Evolutionary conservation across 768 basidiomycete genomes (phyloP), one percentile per base, ranked within the genome.

Genomic region (Boletus huronensis): DNA sequence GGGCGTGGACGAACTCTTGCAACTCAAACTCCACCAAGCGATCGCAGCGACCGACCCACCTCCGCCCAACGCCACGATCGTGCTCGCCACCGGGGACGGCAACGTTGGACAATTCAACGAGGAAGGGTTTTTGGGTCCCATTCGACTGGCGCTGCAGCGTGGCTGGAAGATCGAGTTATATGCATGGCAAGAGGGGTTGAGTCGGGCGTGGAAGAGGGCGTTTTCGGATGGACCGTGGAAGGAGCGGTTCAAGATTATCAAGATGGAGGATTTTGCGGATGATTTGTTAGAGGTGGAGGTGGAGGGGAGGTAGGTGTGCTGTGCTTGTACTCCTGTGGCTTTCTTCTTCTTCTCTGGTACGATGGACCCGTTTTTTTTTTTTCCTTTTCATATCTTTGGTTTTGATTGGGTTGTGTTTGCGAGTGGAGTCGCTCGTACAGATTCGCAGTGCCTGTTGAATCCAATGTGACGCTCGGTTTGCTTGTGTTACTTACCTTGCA

Each of bases 161-260:
- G 95, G 95, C 2, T 98, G 95, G 95, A 80, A 78, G 53, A 93
- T 98, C n/a, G 95, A 98, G 73, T 66, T 98, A 64, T 94, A 93
- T 72, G 89, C 90, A 1, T 98, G 93, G 87, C 87, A 90, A 65
- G 84, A 86, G 44, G 88, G 90, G 2, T 69, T 92, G 55, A 93
- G 91, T 68, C 79, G 82, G 23, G 78, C 85, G 21, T 94, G 90
- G 90, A 81, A 76, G 70, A 75, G 82, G 47, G 82, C 87, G 69
- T 90, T 89, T 70, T 85, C 86, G 1, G 78, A 78, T 29, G 75
- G 74, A 3, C 69, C 58, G 72, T 67, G 64, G 61, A 67, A 61
- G 50, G 72, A 74, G 32, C 64, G 62, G 64, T 86, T 87, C 62
- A 74, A 72, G 49, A 76, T 87, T 23, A 76, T 87, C 58, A 79